Conservation (phyloP, 2,329 filamentous ascomycete species). For the Penicillium sp. region DNA sequence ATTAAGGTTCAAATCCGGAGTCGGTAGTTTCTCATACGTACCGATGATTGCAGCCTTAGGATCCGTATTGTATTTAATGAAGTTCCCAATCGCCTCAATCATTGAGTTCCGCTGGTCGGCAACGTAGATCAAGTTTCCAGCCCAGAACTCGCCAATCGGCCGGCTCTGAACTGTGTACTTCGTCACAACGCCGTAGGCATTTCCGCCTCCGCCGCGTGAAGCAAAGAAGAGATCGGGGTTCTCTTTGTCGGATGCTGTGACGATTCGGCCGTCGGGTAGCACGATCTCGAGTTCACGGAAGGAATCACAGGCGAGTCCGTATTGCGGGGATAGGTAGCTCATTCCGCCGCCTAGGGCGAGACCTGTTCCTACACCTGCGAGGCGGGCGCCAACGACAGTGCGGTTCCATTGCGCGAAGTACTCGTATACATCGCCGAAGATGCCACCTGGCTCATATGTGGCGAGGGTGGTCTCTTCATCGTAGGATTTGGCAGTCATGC, state of each 20-base stretch:
- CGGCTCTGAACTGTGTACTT: slow-evolving; percentile 31
- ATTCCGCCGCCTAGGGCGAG: slow-evolving; percentile 28
- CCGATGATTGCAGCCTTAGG: slow-evolving; percentile 36
- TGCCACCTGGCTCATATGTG: slow-evolving; percentile 26
- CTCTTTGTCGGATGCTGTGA: slow-evolving; percentile 13
- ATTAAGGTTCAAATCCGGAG: slow-evolving; percentile 28
- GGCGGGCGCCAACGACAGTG: slow-evolving; percentile 27
- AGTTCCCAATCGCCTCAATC: slow-evolving; percentile 30
- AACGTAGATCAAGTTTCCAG: slow-evolving; percentile 30
- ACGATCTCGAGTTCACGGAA: slow-evolving; percentile 25
- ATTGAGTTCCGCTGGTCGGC: slow-evolving; percentile 29
- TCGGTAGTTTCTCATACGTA: slow-evolving; percentile 34
- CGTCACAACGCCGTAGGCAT: slow-evolving; percentile 28
- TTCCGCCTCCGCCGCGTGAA: slow-evolving; percentile 27
- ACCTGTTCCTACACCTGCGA: slow-evolving; percentile 27
- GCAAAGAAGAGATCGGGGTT: slow-evolving; percentile 23
- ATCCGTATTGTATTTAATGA: slow-evolving; percentile 34
- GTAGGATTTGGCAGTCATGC: slow-evolving; percentile 27
- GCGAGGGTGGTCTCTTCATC: slow-evolving; percentile 24
- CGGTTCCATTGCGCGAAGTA: slow-evolving; percentile 20
- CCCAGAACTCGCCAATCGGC: slow-evolving; percentile 26
- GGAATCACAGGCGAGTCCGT: slow-evolving; percentile 29
- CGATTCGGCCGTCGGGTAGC: slow-evolving; percentile 17
- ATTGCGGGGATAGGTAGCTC: slow-evolving; percentile 29
- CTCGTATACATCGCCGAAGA: slow-evolving; percentile 28